These are phyloP conservation scores for Echria macrotheca DNA, from an alignment of 495 filamentous ascomycete species.

Conservation along the genomic window DNA sequence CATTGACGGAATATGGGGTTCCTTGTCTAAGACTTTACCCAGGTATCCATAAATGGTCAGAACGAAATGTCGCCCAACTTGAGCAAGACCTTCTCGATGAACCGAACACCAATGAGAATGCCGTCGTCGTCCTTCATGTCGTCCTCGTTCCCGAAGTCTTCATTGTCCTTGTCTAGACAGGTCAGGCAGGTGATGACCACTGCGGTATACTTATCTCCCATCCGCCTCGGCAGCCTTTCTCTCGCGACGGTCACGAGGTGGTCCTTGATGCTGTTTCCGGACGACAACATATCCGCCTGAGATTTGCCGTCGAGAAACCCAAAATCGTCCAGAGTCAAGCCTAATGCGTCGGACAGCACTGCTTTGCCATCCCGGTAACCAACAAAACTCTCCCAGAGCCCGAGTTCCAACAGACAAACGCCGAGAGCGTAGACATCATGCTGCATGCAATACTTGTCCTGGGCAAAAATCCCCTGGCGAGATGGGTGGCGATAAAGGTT, in stretches of 20 bases:
- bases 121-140: neutral
- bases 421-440: constrained; percentile 63
- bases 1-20: no score
- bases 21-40: no score
- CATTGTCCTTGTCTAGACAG: neutral
- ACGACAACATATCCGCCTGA: neutral
- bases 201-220: neutral
- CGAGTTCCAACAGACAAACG: constrained; percentile 54
- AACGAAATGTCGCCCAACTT: neutral
- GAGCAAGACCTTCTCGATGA: neutral
- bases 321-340: no score
- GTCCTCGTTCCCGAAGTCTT: neutral
- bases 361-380: constrained; percentile 12
- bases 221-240: neutral
- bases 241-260: neutral
- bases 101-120: neutral
- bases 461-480: constrained; percentile 37
- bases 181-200: neutral
- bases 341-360: neutral
- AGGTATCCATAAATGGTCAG: no score
- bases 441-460: constrained; percentile 46
- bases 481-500: constrained; percentile 52
- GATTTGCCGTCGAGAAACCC: no score
- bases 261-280: neutral
- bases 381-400: constrained; percentile 47